Conservation (phyloP, 257 asterid species). For the Primulina tabacum region DNA sequence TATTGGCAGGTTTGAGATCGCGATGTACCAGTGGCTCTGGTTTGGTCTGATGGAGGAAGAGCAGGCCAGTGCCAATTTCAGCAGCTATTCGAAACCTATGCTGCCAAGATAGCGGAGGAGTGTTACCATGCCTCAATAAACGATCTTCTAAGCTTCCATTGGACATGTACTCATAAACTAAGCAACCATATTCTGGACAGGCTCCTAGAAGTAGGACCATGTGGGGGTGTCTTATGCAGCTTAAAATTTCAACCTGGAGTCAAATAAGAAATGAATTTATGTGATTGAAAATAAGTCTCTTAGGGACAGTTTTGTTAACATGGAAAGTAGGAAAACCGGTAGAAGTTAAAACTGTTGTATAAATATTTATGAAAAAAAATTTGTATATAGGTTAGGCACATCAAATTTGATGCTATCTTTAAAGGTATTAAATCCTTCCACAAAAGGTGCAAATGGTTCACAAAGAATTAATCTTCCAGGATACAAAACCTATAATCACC, state of each 20-base stretch:
- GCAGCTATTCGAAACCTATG: slow-evolving; percentile 78
- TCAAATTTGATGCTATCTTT: too few relatives aligned
- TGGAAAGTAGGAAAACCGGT: background rate
- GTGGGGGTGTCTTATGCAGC: slow-evolving; percentile 92
- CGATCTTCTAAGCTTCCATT: slow-evolving; percentile 92
- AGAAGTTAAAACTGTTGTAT: too few relatives aligned
- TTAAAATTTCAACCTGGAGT: slow-evolving; percentile 72
- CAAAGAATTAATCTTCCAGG: too few relatives aligned
- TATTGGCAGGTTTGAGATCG: slow-evolving; percentile 84
- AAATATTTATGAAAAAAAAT: too few relatives aligned
- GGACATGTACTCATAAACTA: slow-evolving; percentile 84
- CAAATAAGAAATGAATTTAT: background rate
- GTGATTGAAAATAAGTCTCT: background rate
- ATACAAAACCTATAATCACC: too few relatives aligned
- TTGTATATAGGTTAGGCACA: too few relatives aligned
- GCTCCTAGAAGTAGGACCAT: slow-evolving; percentile 98
- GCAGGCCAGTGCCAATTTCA: slow-evolving; percentile 79
- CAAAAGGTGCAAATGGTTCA: too few relatives aligned
- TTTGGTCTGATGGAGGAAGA: slow-evolving; percentile 88
- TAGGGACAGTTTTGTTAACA: background rate
- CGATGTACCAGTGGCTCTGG: slow-evolving; percentile 96
- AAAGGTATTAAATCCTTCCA: too few relatives aligned
- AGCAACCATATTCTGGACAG: slow-evolving; percentile 93
- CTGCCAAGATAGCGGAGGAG: slow-evolving; percentile 79
- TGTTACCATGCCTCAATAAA: slow-evolving; percentile 56